Percentiles rank a stretch among this genome's conserved stretches.
phyloP scores from a whole-genome alignment of 495 filamentous ascomycete genomes.

The Penicillium paradoxum region DNA sequence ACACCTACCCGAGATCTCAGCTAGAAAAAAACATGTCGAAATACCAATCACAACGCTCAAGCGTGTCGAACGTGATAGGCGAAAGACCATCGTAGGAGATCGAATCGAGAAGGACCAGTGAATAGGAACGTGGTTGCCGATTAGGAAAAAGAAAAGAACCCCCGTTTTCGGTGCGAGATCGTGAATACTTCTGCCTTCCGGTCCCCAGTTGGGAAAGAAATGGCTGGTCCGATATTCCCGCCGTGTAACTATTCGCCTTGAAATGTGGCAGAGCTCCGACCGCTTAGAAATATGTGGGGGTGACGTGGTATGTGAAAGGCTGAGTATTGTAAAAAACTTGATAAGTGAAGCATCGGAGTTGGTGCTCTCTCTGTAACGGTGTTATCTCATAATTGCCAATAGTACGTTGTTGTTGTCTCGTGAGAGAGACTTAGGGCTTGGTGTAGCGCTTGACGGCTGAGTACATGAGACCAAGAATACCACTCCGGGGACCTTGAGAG shows the following conservation, averaged over 20 bases:
- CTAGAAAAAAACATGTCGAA: slow-evolving; percentile 47
- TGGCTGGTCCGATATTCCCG: slow-evolving; percentile 3
- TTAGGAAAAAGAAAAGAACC: neutral
- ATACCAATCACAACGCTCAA: slow-evolving; percentile 45
- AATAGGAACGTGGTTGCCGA: neutral
- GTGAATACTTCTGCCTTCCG: slow-evolving; percentile 11
- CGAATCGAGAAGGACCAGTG: neutral
- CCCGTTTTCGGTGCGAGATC: neutral
- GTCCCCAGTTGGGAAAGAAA: slow-evolving; percentile 10
- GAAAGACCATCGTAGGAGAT: slow-evolving; percentile 20
- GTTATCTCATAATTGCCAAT: neutral
- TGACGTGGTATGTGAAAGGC: slow-evolving; percentile 13
- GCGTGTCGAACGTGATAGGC: slow-evolving; percentile 35
- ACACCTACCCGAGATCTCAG: slow-evolving; percentile 44
- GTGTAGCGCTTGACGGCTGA: too few species aligned
- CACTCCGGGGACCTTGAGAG: neutral
- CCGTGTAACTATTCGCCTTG: slow-evolving; percentile 14
- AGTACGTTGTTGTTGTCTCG: neutral
- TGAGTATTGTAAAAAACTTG: neutral
- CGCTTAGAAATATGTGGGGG: slow-evolving; percentile 7
- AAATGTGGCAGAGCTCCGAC: neutral
- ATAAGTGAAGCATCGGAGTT: neutral
- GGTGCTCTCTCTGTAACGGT: neutral
- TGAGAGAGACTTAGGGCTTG: neutral
- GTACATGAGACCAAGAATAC: neutral